These are phyloP conservation scores for Acidomyces sp. DNA, from an alignment of 495 filamentous ascomycete genomes.

Conservation along the genomic window DNA sequence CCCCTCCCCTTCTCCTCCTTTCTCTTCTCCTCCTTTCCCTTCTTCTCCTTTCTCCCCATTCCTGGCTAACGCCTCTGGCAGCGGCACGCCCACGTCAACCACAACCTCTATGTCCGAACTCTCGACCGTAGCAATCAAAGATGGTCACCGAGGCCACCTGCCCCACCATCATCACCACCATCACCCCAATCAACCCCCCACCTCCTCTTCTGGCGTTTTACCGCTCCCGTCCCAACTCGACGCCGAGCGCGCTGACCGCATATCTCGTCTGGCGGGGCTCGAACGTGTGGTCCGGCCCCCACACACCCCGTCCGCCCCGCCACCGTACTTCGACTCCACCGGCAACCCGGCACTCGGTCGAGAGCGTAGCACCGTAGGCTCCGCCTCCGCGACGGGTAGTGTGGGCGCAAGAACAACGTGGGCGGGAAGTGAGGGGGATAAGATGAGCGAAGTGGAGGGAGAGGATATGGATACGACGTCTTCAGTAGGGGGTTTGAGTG, in stretches of 20 bases:
- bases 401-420: conserved; percentile 63
- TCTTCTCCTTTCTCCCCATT: background rate
- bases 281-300: conserved; percentile 64
- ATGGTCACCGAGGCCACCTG: conserved; percentile 68
- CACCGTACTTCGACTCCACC: conserved; percentile 56
- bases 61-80: conserved; percentile 28
- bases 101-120: conserved; percentile 76
- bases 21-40: conserved; percentile 7
- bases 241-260: conserved; percentile 84
- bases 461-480: conserved; percentile 32
- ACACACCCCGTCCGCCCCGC: conserved; percentile 13
- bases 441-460: conserved; percentile 45
- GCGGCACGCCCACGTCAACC: conserved; percentile 81
- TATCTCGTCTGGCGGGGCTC: conserved; percentile 76
- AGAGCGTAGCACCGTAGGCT: conserved; percentile 73
- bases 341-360: conserved; percentile 40
- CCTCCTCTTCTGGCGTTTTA: conserved; percentile 1
- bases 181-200: conserved; percentile 35
- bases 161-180: conserved; percentile 32
- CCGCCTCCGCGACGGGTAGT: conserved; percentile 64
- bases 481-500: conserved; percentile 61
- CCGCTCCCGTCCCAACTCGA: conserved; percentile 51
- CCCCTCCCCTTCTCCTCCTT: conserved; percentile 1
- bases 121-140: conserved; percentile 86
- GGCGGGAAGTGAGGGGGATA: conserved; percentile 53